phyloP scores from a whole-genome alignment of 768 basidiomycete species.

The Trichaptum fuscoviolaceum region DNA sequence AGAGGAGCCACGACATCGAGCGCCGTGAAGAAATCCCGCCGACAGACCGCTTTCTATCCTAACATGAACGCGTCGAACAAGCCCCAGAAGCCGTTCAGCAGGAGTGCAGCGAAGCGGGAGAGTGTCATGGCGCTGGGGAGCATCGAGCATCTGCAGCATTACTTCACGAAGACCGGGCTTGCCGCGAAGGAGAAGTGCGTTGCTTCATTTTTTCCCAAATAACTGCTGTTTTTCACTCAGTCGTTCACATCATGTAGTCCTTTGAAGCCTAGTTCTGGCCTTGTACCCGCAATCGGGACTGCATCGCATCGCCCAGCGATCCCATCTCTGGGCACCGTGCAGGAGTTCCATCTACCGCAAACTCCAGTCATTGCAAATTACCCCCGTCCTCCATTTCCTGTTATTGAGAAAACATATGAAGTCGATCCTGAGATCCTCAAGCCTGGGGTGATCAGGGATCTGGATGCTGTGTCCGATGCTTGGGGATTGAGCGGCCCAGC shows the following conservation, averaged over 20 bases:
- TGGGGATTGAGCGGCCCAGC: slow-evolving; percentile 46
- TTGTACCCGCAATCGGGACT: slow-evolving; percentile 76
- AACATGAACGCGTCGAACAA: slow-evolving; percentile 67
- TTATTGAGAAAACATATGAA: slow-evolving; percentile 59
- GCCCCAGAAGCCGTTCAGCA: slow-evolving; percentile 78
- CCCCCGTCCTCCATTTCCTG: slow-evolving; percentile 40
- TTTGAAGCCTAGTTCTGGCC: slow-evolving; percentile 46
- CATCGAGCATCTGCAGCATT: slow-evolving; percentile 93
- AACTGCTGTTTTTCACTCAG: slow-evolving; percentile 9
- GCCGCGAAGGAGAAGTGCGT: slow-evolving; percentile 67
- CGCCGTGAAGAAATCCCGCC: slow-evolving; percentile 45
- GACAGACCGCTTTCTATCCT: slow-evolving; percentile 76
- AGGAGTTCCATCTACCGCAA: slow-evolving; percentile 62
- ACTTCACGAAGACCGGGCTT: slow-evolving; percentile 87
- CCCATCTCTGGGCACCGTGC: slow-evolving; percentile 36
- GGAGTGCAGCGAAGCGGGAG: slow-evolving; percentile 88
- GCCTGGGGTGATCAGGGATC: slow-evolving; percentile 72
- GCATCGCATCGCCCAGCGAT: slow-evolving; percentile 35
- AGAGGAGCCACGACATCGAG: slow-evolving; percentile 29
- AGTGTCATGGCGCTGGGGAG: slow-evolving; percentile 94
- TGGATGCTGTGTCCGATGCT: slow-evolving; percentile 52
- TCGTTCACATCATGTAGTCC: slow-evolving; percentile 23
- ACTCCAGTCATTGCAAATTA: slow-evolving; percentile 54
- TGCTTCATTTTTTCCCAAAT: slow-evolving; percentile 1
- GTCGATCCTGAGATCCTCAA: slow-evolving; percentile 74